phyloP scores from a whole-genome alignment of 2,329 filamentous ascomycete species.

The Plenodomus tracheiphilus region DNA sequence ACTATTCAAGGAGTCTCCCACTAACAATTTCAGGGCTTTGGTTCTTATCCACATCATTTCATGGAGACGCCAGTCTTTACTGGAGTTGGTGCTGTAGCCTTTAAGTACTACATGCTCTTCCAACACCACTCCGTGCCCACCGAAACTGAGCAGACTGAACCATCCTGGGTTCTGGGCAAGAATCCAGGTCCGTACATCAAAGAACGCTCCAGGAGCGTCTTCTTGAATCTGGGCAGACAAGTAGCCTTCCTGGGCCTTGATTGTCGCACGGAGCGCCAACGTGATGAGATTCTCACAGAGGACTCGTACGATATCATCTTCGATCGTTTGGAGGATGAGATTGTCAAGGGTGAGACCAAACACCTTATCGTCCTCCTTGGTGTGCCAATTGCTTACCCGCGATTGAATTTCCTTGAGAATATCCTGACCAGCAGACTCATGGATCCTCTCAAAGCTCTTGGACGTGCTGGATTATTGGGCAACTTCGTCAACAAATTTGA shows the following conservation, averaged over 20 bases:
- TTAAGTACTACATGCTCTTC: slow-evolving; percentile 99
- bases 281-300: slow-evolving; percentile 77
- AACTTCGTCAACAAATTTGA: slow-evolving; percentile 85
- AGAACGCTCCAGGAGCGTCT: slow-evolving; percentile 81
- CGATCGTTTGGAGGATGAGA: slow-evolving; percentile 79
- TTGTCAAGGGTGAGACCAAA: slow-evolving; percentile 81
- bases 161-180: slow-evolving; percentile 85
- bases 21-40: slow-evolving; percentile 67
- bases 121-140: slow-evolving; percentile 87
- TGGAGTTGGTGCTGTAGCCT: slow-evolving; percentile 86
- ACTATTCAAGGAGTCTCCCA: slow-evolving; percentile 57
- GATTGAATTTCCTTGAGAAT: slow-evolving; percentile 63
- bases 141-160: slow-evolving; percentile 81
- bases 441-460: slow-evolving; percentile 86
- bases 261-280: slow-evolving; percentile 85
- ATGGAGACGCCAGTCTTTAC: slow-evolving; percentile 90
- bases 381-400: slow-evolving; percentile 59
- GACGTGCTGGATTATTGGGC: slow-evolving; percentile 78
- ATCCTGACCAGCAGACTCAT: slow-evolving; percentile 80
- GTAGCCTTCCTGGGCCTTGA: slow-evolving; percentile 86
- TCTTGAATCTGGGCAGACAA: slow-evolving; percentile 78
- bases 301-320: slow-evolving; percentile 86
- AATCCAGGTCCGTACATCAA: slow-evolving; percentile 87
- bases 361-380: slow-evolving; percentile 88
- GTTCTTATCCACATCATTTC: slow-evolving; percentile 88